Base-by-base conservation (phyloP, 768 basidiomycete species). In the Cystobasidium onofrii region DNA sequence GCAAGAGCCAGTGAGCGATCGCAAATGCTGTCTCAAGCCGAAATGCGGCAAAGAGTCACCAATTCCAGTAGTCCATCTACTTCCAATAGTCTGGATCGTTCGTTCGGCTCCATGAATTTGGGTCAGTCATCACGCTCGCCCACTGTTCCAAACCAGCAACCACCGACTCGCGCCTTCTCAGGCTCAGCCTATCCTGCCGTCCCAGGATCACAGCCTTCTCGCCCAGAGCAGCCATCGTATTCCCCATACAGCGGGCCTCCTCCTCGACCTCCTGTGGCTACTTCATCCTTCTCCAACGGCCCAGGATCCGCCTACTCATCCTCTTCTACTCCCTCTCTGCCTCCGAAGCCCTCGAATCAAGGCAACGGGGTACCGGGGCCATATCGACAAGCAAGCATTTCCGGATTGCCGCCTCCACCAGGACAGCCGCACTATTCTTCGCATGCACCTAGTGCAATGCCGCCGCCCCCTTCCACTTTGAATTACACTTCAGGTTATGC, bases 1-100 rank as follows among this genome's bases (percentile, higher is more conserved):
- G 83, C 85, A 20, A 84, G 95, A 33, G 85, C 84, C 9, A 81
- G 83, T 0, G 93, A 98, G 80, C 85, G 93, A 10, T 88, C 90
- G 23, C 82, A 83, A 13, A 79, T 95, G 20, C 84, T 86, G 1
- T 83, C 85, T 1, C 87, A 89, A 76, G 84, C 90, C 3, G 92
- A 93, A 76, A 85, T 87, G 12, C 86, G 90, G 80, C 87, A 85
- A 74, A 84, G 89, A 36, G 80, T 90, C 2, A 83, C 82, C 31
- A 76, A 83, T 36, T 76, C 83, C 75, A 33, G 65, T 18, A 70
- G 74, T 27, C 70, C 76, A 10, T 75, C 77, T 55, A 57, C 75
- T 25, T 54, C 77, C 36, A 60, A 77, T 0, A 70, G 75, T 1
- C 75, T 64, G 57, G 80, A 74, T 74, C 31, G 41, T n/a, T 43